Evolutionary conservation across 179 eudicot species (phyloP).

Genomic region (Beta lomatogona): DNA sequence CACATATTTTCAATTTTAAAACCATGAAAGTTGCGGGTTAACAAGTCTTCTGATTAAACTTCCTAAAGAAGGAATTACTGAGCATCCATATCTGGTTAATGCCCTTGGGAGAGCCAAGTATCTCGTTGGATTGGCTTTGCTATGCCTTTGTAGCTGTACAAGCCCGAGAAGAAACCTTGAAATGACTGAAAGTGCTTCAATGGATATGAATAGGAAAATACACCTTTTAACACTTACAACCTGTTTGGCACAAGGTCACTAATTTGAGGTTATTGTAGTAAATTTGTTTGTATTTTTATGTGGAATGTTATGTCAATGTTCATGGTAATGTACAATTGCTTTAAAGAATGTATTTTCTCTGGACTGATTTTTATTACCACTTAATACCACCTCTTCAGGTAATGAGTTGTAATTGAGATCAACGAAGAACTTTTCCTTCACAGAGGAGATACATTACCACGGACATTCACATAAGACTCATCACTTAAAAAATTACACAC

Average conservation of each 20-base stretch:
- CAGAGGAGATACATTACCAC: neutral
- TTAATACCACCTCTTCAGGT: neutral
- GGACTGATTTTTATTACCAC: neutral
- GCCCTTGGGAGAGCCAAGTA: neutral
- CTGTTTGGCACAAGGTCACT: neutral
- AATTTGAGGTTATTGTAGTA: neutral
- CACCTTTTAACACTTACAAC: neutral
- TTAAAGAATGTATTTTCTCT: neutral
- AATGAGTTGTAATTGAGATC: neutral
- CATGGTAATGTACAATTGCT: neutral
- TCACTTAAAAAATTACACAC: neutral
- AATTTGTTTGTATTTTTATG: neutral
- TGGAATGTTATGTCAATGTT: neutral
- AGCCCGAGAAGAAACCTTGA: neutral
- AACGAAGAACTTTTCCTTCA: neutral
- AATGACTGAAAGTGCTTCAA: neutral
- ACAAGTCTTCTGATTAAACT: neutral
- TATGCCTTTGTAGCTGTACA: neutral
- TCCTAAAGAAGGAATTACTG: neutral
- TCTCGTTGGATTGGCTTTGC: conserved; percentile 1
- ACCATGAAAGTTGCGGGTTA: neutral
- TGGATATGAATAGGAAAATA: neutral
- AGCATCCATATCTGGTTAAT: neutral
- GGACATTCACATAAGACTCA: neutral
- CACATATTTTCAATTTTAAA: neutral